These are phyloP conservation scores for Diutina neorugosa DNA, from an alignment of 1,139 yeast genomes.

Conservation along the genomic window DNA sequence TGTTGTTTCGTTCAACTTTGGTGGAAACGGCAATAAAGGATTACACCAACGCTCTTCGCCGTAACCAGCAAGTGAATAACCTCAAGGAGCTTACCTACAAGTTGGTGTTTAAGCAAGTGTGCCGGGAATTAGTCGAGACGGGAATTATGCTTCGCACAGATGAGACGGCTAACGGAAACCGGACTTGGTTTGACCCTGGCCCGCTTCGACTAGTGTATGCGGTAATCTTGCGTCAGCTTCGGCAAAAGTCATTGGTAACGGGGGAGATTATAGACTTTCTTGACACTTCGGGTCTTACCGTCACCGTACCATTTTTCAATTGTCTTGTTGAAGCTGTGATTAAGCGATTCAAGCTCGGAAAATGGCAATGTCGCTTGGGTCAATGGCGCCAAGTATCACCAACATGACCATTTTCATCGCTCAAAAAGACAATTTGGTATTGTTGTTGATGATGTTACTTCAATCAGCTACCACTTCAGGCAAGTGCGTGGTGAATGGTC, in stretches of 20 bases:
- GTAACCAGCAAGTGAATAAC: background rate
- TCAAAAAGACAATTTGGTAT: no score
- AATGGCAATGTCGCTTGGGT: background rate
- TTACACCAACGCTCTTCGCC: background rate
- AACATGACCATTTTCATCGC: no score
- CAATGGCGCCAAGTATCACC: background rate
- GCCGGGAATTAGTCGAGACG: background rate
- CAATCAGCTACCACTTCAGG: no score
- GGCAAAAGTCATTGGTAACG: background rate
- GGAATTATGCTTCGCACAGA: background rate
- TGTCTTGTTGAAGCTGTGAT: background rate
- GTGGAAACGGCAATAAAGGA: background rate
- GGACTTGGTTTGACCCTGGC: background rate
- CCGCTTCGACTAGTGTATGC: background rate
- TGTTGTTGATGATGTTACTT: no score
- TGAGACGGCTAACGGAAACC: background rate
- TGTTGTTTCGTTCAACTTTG: background rate
- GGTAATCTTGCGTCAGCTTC: background rate
- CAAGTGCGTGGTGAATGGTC: no score
- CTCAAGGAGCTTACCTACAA: background rate
- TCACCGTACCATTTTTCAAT: background rate
- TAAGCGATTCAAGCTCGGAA: background rate
- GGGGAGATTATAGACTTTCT: background rate
- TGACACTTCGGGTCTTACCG: background rate
- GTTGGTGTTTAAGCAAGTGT: background rate